Percentiles rank a stretch among this genome's conserved stretches.
phyloP scores from a whole-genome alignment of 2,329 filamentous ascomycete genomes.

The Didymella glomerata region DNA sequence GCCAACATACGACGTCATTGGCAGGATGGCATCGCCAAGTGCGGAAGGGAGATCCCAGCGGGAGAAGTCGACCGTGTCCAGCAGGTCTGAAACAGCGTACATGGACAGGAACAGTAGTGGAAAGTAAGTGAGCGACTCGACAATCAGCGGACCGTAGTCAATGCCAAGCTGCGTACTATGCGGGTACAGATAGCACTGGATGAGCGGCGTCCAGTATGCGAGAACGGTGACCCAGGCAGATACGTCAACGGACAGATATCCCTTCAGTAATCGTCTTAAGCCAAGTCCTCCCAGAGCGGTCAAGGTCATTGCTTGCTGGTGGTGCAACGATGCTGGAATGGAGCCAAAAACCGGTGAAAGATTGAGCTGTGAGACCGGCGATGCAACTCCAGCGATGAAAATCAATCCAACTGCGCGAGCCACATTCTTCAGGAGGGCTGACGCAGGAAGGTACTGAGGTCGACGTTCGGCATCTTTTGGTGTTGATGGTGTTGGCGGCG shows the following conservation, averaged over 20 bases:
- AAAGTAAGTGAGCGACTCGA: slow-evolving; percentile 76
- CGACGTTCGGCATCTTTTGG: slow-evolving; percentile 34
- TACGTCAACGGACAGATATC: slow-evolving; percentile 59
- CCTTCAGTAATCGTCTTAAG: slow-evolving; percentile 65
- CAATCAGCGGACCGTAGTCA: slow-evolving; percentile 75
- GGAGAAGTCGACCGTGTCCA: slow-evolving; percentile 69
- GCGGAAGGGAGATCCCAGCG: slow-evolving; percentile 64
- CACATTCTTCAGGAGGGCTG: slow-evolving; percentile 43
- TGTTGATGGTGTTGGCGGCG: slow-evolving; percentile 9
- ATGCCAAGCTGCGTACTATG: slow-evolving; percentile 73
- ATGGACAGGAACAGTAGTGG: slow-evolving; percentile 53
- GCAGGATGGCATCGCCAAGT: slow-evolving; percentile 69
- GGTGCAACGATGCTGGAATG: slow-evolving; percentile 77
- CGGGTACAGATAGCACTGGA: slow-evolving; percentile 76
- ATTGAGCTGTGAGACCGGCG: slow-evolving; percentile 75
- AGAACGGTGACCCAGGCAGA: slow-evolving; percentile 71
- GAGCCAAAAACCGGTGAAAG: slow-evolving; percentile 89
- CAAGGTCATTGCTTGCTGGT: slow-evolving; percentile 70
- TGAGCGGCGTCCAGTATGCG: slow-evolving; percentile 75
- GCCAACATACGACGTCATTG: slow-evolving; percentile 71
- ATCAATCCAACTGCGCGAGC: slow-evolving; percentile 55
- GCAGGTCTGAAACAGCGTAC: slow-evolving; percentile 57
- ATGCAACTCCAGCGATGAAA: slow-evolving; percentile 68
- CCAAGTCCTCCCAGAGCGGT: slow-evolving; percentile 77
- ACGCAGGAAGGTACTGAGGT: slow-evolving; percentile 33